These are phyloP conservation scores for Mycogone perniciosa DNA, from an alignment of 2,329 filamentous ascomycete genomes.

Conservation along the genomic window DNA sequence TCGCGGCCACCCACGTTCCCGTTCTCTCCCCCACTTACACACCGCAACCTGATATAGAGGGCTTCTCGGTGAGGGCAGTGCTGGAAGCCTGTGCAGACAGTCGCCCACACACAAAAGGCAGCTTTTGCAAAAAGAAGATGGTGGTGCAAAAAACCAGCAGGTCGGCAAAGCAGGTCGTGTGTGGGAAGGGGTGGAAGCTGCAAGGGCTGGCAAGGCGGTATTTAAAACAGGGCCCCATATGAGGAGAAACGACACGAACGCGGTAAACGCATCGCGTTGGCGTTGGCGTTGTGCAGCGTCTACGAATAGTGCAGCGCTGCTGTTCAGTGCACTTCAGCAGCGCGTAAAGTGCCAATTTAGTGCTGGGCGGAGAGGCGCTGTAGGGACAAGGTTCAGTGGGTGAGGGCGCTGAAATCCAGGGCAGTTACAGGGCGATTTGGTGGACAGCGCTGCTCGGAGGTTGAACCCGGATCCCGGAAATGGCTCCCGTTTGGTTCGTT, in stretches of 20 bases:
- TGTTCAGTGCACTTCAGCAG: background rate
- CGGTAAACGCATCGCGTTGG: slow-evolving; percentile 16
- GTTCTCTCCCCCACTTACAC: background rate
- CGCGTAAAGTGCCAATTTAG: slow-evolving; percentile 2
- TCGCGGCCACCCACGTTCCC: background rate
- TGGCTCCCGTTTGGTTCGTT: background rate
- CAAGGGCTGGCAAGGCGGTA: slow-evolving; percentile 14
- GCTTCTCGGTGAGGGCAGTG: background rate
- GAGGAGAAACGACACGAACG: slow-evolving; percentile 14
- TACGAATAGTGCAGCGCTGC: no score
- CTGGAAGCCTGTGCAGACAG: background rate
- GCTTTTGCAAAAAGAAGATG: background rate
- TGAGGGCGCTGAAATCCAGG: background rate
- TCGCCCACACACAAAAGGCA: no score
- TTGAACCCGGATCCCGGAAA: background rate
- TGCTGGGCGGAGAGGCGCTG: background rate
- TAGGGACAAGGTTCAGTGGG: slow-evolving; percentile 1
- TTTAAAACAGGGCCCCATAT: slow-evolving; percentile 15
- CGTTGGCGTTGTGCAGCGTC: slow-evolving; percentile 13
- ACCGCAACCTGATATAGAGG: background rate
- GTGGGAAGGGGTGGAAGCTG: slow-evolving; percentile 11
- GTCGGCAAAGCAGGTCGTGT: slow-evolving; percentile 11
- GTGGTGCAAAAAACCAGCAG: background rate
- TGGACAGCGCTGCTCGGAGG: background rate
- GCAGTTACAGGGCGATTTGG: background rate